Conservation (phyloP, 2,329 filamentous ascomycete genomes). For the Colletotrichum sp. region DNA sequence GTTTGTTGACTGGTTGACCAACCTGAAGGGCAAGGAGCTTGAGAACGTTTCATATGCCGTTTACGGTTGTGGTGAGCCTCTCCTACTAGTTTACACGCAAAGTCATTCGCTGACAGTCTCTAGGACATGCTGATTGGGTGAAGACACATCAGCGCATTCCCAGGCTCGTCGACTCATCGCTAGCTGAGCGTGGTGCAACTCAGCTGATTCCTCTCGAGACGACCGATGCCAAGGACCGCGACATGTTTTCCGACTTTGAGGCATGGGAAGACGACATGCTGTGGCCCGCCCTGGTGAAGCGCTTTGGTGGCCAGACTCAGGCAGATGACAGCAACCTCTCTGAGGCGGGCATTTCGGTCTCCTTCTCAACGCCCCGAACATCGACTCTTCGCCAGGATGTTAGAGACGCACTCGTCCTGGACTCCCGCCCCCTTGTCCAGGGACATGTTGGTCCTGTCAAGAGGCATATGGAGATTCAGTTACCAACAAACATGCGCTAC, state of each 20-base stretch:
- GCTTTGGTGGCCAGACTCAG: conserved; percentile 55
- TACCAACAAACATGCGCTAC: conserved; percentile 71
- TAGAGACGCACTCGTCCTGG: conserved; percentile 61
- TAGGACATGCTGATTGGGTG: conserved; percentile 54
- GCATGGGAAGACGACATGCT: conserved; percentile 66
- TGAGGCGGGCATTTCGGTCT: conserved; percentile 45
- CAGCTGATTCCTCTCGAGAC: conserved; percentile 50
- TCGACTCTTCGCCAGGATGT: conserved; percentile 66
- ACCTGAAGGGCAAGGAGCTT: conserved; percentile 49
- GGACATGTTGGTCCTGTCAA: conserved; percentile 58
- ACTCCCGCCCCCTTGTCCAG: conserved; percentile 52
- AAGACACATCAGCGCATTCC: conserved; percentile 72
- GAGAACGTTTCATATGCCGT: conserved; percentile 64
- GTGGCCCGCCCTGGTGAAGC: conserved; percentile 54
- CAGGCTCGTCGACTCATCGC: conserved; percentile 60
- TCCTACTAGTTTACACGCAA: fast-evolving
- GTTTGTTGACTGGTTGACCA: conserved; percentile 69
- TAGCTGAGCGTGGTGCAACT: conserved; percentile 42
- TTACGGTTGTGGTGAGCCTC: conserved; percentile 63
- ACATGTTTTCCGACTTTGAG: conserved; percentile 73
- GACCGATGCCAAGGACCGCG: conserved; percentile 66
- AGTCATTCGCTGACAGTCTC: not conserved
- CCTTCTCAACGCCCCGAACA: conserved; percentile 58
- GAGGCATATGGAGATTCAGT: conserved; percentile 68
- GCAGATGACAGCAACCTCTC: conserved; percentile 26